These are phyloP conservation scores for Coemansia sp. DNA, from an alignment of 192 early-diverging fungal genomes.

Conservation along the genomic window DNA sequence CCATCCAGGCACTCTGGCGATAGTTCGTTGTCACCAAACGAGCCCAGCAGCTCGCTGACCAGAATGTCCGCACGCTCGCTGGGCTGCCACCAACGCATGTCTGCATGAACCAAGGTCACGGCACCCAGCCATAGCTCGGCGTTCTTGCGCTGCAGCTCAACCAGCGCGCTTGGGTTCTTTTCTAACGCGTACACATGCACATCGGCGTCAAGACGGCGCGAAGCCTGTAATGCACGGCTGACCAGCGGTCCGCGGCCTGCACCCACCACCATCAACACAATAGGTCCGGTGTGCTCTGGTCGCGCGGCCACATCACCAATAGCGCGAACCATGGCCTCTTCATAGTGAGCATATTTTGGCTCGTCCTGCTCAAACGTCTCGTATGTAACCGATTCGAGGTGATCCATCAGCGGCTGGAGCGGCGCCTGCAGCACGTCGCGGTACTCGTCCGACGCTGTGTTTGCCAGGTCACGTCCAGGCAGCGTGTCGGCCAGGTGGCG, in stretches of 20 bases:
- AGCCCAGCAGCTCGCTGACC: constrained; percentile 93
- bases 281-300: neutral
- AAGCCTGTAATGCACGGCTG: constrained; percentile 75
- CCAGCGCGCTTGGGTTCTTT: constrained; percentile 95
- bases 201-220: constrained; percentile 54
- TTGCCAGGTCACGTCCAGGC: constrained; percentile 50
- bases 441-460: constrained; percentile 63
- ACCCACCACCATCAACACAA: constrained; percentile 86
- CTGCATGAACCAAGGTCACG: constrained; percentile 80
- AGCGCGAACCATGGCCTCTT: constrained; percentile 62
- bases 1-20: constrained; percentile 98
- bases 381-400: constrained; percentile 90
- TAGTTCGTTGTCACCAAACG: constrained; percentile 98
- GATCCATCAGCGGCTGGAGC: constrained; percentile 90
- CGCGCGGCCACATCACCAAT: constrained; percentile 47
- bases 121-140: constrained; percentile 68
- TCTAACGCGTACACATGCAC: constrained; percentile 85
- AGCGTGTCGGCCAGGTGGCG: constrained; percentile 63
- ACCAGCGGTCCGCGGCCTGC: constrained; percentile 96
- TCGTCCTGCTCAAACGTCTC: constrained; percentile 95
- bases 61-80: constrained; percentile 83
- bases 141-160: constrained; percentile 74
- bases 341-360: constrained; percentile 90
- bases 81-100: constrained; percentile 84
- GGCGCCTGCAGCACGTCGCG: constrained; percentile 87